phyloP scores from a whole-genome alignment of 1,139 yeast genomes.

The Debaryomyces psychrophilus region DNA sequence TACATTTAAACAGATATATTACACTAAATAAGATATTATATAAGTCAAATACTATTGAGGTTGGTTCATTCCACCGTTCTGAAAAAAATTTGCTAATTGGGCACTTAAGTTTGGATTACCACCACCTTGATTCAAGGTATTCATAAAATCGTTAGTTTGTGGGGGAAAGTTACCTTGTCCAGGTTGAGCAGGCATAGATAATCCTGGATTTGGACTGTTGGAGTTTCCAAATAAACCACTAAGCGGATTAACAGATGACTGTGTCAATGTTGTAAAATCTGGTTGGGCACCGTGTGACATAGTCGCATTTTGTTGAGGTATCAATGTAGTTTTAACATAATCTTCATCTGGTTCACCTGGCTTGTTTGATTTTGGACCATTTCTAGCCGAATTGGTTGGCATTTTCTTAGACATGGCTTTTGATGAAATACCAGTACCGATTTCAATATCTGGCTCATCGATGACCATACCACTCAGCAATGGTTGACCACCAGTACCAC shows the following conservation, averaged over 20 bases:
- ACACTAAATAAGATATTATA: background rate
- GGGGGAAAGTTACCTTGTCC: conserved; percentile 15
- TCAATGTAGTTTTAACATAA: conserved; percentile 41
- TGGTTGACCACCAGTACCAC: conserved; percentile 95
- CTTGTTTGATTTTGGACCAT: conserved; percentile 80
- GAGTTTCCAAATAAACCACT: conserved; percentile 49
- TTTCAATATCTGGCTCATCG: conserved; percentile 97
- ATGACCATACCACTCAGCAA: conserved; percentile 78
- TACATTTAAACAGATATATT: background rate
- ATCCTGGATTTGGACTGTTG: conserved; percentile 12
- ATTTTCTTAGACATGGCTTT: conserved; percentile 86
- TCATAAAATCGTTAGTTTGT: conserved; percentile 19
- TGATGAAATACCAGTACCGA: conserved; percentile 92
- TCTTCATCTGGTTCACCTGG: conserved; percentile 62
- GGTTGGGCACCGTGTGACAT: conserved; percentile 38
- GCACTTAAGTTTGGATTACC: conserved; percentile 36
- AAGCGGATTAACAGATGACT: conserved; percentile 52
- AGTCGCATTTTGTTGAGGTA: conserved; percentile 27
- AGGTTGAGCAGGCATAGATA: conserved; percentile 15
- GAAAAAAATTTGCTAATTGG: conserved; percentile 43
- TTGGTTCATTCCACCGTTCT: conserved; percentile 21
- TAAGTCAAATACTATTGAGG: background rate
- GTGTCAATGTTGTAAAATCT: conserved; percentile 38
- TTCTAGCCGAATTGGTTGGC: conserved; percentile 86
- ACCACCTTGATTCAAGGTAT: conserved; percentile 21